Base-by-base conservation (phyloP, 768 basidiomycete species). In the Tylopilus plumbeoviolaceoides region DNA sequence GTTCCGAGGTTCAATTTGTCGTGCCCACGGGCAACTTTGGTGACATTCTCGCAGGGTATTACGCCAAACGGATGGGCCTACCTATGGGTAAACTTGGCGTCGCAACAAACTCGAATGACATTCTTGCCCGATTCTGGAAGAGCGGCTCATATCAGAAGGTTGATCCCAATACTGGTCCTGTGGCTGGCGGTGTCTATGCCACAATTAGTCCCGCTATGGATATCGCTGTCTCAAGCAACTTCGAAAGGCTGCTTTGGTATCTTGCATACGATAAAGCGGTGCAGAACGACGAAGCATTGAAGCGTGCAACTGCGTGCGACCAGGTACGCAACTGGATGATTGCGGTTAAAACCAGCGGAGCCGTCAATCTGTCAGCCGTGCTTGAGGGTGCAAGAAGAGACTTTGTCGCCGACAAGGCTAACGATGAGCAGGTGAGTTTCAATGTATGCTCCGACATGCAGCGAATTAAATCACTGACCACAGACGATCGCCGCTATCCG, bases 1-100 rank as follows among this genome's bases (percentile, higher is more conserved):
- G 72, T 39, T 66, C 81, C 17, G 76, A 84, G 54, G 73, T 95
- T 40, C 92, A 98, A 69, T 99, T 89, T 66, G 89, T 92, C 50
- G 97, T 99, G 9, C 97, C 97, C 9, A 98, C 97, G 0, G 97
- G 97, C 17, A 99, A 98, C 76, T 99, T 99, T 68, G 97, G 97
- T 33, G 97, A 99, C 70, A 76, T 97, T 62, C 84, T 99, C 44
- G 97, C 97, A 7, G 97, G 97, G 0, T 98, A 91, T 72, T 99
- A 93, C 63, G 94, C 95, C 35, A 95, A 94, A 69, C 80, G 83
- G 57, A 89, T 99, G 84, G 95, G 97, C 15, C 73, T 99, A 36
- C 97, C 95, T 1, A 89, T 91, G 74, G 70, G 72, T 17, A 83
- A 87, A 63, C 80, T 99, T 51, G 92, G 84, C 21, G 79, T 98